These are phyloP conservation scores for Chloranthus sessilifolius DNA, from an alignment of 164 flowering plant genomes.

Conservation along the genomic window DNA sequence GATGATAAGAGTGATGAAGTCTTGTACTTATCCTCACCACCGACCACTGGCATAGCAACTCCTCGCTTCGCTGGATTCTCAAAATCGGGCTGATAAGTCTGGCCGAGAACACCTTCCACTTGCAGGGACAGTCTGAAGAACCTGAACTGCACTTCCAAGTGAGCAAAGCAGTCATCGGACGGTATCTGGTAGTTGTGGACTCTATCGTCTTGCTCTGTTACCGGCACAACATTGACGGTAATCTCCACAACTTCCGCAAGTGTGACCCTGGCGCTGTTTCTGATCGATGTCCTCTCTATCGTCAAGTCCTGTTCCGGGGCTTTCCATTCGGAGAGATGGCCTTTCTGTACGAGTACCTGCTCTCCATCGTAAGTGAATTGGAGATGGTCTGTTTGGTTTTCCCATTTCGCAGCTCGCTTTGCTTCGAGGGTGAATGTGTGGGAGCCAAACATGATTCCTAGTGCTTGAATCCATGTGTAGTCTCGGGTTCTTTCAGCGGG, in stretches of 20 bases:
- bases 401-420: slow-evolving; percentile 38
- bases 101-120: slow-evolving; percentile 78
- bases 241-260: slow-evolving; percentile 32
- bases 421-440: slow-evolving; percentile 51
- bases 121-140: slow-evolving; percentile 44
- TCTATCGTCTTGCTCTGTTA: slow-evolving; percentile 36
- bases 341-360: slow-evolving; percentile 25
- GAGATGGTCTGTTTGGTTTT: slow-evolving; percentile 45
- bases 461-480: slow-evolving; percentile 75
- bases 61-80: slow-evolving; percentile 63
- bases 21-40: slow-evolving; percentile 63
- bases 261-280: slow-evolving; percentile 28
- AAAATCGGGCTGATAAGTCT: slow-evolving; percentile 64
- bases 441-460: slow-evolving; percentile 54
- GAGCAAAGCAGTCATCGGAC: slow-evolving; percentile 66
- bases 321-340: slow-evolving; percentile 39
- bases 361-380: slow-evolving; percentile 44
- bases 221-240: slow-evolving; percentile 36
- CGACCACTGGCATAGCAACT: slow-evolving; percentile 70
- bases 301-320: slow-evolving; percentile 26
- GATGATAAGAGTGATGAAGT: slow-evolving; percentile 51
- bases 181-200: slow-evolving; percentile 63
- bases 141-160: slow-evolving; percentile 68
- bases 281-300: slow-evolving; percentile 31
- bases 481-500: slow-evolving; percentile 59